Evolutionary conservation across 2,329 filamentous ascomycete genomes (phyloP), one percentile per base, ranked within the genome.

Genomic region (Alternaria metachromatica): DNA sequence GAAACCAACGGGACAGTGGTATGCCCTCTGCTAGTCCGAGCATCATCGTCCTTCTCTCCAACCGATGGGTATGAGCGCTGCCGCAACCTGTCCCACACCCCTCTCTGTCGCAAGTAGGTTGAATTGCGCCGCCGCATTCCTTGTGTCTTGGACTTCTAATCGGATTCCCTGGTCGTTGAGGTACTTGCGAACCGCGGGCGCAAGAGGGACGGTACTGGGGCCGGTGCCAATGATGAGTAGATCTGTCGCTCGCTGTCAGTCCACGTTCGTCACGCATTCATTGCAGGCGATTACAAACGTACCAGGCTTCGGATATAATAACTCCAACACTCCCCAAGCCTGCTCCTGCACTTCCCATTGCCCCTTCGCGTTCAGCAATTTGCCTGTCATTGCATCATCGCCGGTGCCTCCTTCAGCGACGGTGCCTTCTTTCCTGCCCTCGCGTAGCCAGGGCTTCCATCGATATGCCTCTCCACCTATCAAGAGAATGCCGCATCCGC

Each of bases 81-180:
- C 95, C 26, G 94, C 95, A 65, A 98, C 89, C 73, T 95, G 91
- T 20, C 89, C 86, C 6, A 96, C 89, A 1, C 96, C 95, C 55
- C 96, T 85, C 83, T 99, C 96, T 18, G 94, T 98, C n/a, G 94
- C 95, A 58, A 99, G 83, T 74, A 99, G 79, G 77, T 99, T 99
- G 80, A 96, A 99, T 79, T 97, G 94, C 33, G 94, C 91, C 1
- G 95, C 93, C 9, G 96, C 96, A 81, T 98, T 98, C 67, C 93
- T 86, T 30, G 96, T 98, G 81, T 98, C 96, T 75, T 95, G 87
- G 4, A 97, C 86, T 75, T 99, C 96, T 6, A 98, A 85, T 61
- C 93, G 86, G 71, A 98, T 92, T 0, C 96, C 96, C 45, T 98
- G 80, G 28, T 87, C 86, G 65, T 90, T 91, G 60, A 99, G 88